Conservation (phyloP, 23 red algal species). For the Gracilaria vermiculophylla region DNA sequence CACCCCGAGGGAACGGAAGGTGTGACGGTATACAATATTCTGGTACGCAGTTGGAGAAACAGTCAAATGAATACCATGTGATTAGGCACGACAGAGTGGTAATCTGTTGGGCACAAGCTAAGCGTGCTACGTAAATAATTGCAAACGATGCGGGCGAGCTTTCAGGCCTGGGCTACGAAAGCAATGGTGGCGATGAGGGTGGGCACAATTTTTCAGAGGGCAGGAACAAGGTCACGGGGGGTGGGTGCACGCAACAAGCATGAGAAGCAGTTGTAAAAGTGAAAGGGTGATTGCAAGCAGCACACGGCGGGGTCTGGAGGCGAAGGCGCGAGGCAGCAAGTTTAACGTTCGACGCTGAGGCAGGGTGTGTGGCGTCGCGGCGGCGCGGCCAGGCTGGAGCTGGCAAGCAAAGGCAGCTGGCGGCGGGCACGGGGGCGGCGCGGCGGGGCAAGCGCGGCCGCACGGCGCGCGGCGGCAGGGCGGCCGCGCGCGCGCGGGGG, state of each 20-base stretch:
- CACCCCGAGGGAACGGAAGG: not conserved
- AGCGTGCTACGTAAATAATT: not conserved
- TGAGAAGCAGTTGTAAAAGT: slow-evolving; percentile 6
- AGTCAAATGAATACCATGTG: not conserved
- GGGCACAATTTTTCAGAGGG: not conserved
- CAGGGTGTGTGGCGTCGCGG: not conserved
- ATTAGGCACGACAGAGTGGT: not conserved
- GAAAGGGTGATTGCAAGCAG: not conserved
- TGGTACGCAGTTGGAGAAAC: slow-evolving; percentile 32
- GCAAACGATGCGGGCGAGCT: not conserved
- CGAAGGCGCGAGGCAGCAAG: not conserved
- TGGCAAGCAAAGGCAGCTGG: not conserved
- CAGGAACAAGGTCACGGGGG: not conserved
- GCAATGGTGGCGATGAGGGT: not conserved
- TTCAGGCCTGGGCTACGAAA: not conserved
- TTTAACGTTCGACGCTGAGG: slow-evolving; percentile 29
- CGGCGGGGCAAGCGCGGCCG: not conserved
- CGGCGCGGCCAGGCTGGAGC: not conserved
- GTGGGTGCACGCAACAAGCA: not conserved
- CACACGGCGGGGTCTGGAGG: not conserved
- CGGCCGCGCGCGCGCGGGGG: not conserved
- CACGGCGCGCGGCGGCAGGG: not conserved
- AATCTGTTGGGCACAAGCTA: slow-evolving; percentile 15
- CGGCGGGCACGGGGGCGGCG: not conserved
- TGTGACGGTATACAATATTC: slow-evolving; percentile 26